A percentile compares a stretch with the other conserved stretches of the same genome.
Evolutionary conservation across 345 rosid species (phyloP).

Genomic region (Turritis glabra): DNA sequence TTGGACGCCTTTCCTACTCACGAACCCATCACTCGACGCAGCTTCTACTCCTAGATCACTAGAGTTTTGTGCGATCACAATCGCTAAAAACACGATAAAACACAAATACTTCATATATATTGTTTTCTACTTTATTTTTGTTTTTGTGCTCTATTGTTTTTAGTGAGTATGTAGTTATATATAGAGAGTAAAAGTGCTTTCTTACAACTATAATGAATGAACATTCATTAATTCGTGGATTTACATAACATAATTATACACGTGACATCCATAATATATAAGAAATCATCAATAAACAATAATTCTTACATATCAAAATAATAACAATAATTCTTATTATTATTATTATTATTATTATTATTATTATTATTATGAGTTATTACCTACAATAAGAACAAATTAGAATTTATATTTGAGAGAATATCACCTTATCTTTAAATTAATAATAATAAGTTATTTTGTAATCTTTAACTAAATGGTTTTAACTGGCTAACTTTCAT

Average conservation of each 20-base stretch:
- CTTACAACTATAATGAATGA: conserved; percentile 17
- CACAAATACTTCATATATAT: conserved; percentile 31
- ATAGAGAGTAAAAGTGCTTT: not conserved
- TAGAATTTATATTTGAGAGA: not conserved
- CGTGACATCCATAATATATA: not conserved
- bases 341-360: too few relatives aligned
- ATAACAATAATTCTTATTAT: not conserved
- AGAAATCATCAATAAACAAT: not conserved
- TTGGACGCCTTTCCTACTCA: conserved; percentile 29
- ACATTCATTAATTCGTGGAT: conserved; percentile 14
- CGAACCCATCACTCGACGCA: conserved; percentile 21
- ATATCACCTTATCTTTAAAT: not conserved
- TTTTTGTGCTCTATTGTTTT: conserved; percentile 1
- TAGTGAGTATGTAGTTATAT: not conserved
- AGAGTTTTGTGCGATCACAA: conserved; percentile 25
- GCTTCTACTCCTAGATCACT: conserved; percentile 23
- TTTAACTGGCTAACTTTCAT: not conserved
- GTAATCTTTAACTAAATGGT: not conserved
- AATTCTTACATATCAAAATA: not conserved
- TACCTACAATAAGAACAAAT: not conserved
- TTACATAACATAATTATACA: not conserved
- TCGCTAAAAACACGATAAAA: conserved; percentile 18
- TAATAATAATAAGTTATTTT: not conserved
- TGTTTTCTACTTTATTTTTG: not conserved
- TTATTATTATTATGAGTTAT: not conserved